Percentiles rank a stretch among this genome's conserved stretches.
Conservation (phyloP, 306 rosid genomes). For the Hippophae gyantsensis region DNA sequence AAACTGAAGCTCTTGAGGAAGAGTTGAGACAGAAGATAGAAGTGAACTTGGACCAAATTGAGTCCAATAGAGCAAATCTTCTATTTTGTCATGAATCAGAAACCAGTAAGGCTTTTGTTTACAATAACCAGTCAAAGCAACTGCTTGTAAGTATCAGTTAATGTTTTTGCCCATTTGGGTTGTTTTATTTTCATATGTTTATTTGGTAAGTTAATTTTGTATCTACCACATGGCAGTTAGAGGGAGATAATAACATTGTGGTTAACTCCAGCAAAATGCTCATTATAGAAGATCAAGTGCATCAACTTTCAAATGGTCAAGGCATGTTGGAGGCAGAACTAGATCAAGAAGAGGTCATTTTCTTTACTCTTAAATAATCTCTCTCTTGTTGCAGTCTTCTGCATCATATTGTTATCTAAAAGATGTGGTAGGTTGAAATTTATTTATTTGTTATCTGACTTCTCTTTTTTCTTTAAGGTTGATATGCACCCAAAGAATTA, state of each 20-base stretch:
- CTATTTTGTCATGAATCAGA: slow-evolving; percentile 2
- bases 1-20: no score
- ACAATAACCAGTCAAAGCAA: slow-evolving; percentile 20
- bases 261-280: background rate
- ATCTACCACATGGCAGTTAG: slow-evolving; percentile 9
- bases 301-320: slow-evolving; percentile 5
- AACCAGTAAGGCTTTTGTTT: background rate
- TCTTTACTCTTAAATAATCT: background rate
- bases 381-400: background rate
- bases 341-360: slow-evolving; percentile 5
- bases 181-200: no score
- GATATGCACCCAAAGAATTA: background rate
- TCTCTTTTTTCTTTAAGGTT: background rate
- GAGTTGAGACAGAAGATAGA: slow-evolving; percentile 36
- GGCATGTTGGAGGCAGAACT: background rate
- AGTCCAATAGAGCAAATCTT: slow-evolving; percentile 9
- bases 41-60: slow-evolving; percentile 34
- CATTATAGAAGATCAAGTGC: background rate
- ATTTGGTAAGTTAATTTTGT: slow-evolving; percentile 4
- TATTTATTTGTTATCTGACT: no score
- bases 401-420: background rate
- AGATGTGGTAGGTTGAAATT: background rate
- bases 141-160: slow-evolving; percentile 21
- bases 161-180: background rate
- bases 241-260: slow-evolving; percentile 2